Evolutionary conservation across 768 basidiomycete species (phyloP).

Genomic region (Cubamyces lactineus): DNA sequence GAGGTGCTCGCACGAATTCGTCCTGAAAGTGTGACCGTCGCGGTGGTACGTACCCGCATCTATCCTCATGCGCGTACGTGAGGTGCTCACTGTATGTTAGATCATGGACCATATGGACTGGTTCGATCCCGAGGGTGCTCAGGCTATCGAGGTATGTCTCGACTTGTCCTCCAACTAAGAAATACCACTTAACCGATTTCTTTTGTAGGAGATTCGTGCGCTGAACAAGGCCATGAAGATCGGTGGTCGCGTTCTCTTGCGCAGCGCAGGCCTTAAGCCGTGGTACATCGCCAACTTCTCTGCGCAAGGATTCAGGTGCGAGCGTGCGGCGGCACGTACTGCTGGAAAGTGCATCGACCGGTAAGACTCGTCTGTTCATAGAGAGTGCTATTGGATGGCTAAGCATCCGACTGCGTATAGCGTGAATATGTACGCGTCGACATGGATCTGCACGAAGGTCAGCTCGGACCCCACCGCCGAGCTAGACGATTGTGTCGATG

Average conservation of each 20-base stretch:
- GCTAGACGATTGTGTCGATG: background rate
- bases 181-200: background rate
- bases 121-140: conserved; percentile 22
- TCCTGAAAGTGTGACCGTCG: conserved; percentile 23
- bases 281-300: conserved; percentile 27
- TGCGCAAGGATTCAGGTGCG: conserved; percentile 22
- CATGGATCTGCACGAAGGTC: conserved; percentile 27
- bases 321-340: conserved; percentile 19
- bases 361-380: background rate
- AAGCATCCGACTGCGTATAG: background rate
- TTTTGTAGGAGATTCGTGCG: conserved; percentile 17
- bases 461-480: conserved; percentile 11
- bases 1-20: conserved; percentile 24
- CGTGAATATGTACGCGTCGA: conserved; percentile 29
- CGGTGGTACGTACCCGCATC: conserved; percentile 7
- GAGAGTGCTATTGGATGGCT: background rate
- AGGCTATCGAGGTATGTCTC: conserved; percentile 9
- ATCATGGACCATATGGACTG: conserved; percentile 30
- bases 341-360: conserved; percentile 25
- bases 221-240: conserved; percentile 26
- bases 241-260: conserved; percentile 25
- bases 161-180: too few species aligned
- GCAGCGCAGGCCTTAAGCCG: conserved; percentile 22
- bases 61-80: background rate
- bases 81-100: background rate